Percentiles rank a stretch among this genome's conserved stretches.
Evolutionary conservation across 2,329 filamentous ascomycete species (phyloP).

Genomic region (Bertia moriformis): DNA sequence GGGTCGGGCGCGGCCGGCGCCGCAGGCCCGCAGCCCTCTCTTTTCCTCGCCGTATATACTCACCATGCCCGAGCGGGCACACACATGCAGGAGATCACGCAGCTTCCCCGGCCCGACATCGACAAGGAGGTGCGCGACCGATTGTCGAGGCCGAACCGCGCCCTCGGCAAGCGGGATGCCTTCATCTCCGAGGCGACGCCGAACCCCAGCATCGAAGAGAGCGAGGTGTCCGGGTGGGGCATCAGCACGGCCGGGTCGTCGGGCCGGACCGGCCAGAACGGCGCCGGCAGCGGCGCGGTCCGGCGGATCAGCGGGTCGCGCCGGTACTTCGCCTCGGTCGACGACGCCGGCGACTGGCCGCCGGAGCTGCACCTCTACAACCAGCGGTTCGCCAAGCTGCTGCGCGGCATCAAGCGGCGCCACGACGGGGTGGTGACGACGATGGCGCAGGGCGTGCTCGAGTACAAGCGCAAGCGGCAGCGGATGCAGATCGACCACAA

Average conservation of each 20-base stretch:
- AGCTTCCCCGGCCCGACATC: conserved; percentile 64
- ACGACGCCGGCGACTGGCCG: conserved; percentile 80
- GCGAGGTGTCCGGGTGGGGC: conserved; percentile 45
- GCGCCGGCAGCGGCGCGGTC: conserved; percentile 18
- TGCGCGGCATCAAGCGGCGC: conserved; percentile 86
- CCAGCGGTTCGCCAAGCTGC: conserved; percentile 69
- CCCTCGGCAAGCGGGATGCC: conserved; percentile 37
- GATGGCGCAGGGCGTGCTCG: conserved; percentile 91
- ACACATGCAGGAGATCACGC: conserved; percentile 89
- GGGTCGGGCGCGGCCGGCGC: too few relatives aligned
- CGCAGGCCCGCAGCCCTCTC: too few relatives aligned
- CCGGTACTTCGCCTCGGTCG: conserved; percentile 83
- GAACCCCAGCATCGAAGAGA: conserved; percentile 77
- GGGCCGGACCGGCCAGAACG: conserved; percentile 26
- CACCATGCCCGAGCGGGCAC: conserved; percentile 13
- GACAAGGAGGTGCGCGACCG: conserved; percentile 63
- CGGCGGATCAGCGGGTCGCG: conserved; percentile 39
- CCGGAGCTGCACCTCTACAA: conserved; percentile 92
- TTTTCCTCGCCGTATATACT: too few relatives aligned
- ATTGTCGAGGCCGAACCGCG: conserved; percentile 23
- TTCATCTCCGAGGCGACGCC: conserved; percentile 70
- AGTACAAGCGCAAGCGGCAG: conserved; percentile 93
- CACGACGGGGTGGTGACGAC: conserved; percentile 98
- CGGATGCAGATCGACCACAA: conserved; percentile 96
- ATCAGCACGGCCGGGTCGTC: conserved; percentile 33